These are phyloP conservation scores for Heritiera littoralis DNA, from an alignment of 345 rosid genomes.

Conservation along the genomic window DNA sequence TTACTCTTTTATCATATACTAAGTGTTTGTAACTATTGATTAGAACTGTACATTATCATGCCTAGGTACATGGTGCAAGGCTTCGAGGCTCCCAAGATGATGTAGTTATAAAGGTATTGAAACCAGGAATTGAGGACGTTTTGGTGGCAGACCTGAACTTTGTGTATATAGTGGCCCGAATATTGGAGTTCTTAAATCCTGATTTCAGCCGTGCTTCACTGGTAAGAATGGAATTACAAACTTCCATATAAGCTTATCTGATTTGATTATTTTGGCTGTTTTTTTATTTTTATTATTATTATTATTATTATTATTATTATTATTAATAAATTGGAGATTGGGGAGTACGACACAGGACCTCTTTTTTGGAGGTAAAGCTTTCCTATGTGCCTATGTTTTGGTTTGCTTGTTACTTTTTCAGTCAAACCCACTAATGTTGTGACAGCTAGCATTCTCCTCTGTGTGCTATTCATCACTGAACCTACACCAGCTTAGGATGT, in stretches of 20 bases:
- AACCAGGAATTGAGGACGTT: constrained; percentile 90
- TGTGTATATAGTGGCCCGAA: constrained; percentile 80
- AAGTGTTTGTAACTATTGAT: constrained; percentile 13
- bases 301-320: no score
- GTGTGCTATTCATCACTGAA: neutral
- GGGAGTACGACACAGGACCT: neutral
- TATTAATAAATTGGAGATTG: neutral
- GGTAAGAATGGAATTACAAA: constrained; percentile 43
- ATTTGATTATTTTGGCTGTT: neutral
- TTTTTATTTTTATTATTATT: neutral
- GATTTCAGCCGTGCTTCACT: constrained; percentile 82
- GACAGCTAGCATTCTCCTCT: neutral
- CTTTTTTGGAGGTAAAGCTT: neutral
- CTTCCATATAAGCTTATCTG: neutral
- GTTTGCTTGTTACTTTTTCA: constrained; percentile 1
- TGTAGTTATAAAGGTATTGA: constrained; percentile 90
- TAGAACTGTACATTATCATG: constrained; percentile 17
- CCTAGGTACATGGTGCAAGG: constrained; percentile 91
- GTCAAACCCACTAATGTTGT: neutral
- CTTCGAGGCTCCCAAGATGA: constrained; percentile 84
- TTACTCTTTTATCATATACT: neutral
- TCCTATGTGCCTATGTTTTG: neutral
- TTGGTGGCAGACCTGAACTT: constrained; percentile 95
- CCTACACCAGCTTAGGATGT: neutral
- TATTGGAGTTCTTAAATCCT: constrained; percentile 90